Conservation (phyloP, 1,284 basidiomycete species). For the Ganoderma boninense region DNA sequence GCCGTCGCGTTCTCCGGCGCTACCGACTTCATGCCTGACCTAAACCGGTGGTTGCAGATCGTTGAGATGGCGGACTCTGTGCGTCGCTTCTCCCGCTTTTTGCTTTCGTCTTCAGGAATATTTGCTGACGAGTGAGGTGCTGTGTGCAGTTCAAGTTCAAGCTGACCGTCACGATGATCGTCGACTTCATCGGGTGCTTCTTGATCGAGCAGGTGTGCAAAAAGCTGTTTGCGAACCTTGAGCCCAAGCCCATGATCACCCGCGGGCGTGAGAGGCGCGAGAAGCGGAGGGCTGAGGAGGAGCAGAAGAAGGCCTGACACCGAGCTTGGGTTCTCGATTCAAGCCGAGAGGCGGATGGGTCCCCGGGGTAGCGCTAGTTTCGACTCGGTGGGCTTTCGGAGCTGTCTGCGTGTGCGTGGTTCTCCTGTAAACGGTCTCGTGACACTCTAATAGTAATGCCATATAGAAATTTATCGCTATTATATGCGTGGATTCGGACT, state of each 20-base stretch:
- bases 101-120: background rate
- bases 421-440: background rate
- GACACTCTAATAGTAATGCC: background rate
- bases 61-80: conserved; percentile 88
- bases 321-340: no score
- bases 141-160: conserved; percentile 77
- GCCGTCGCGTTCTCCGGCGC: conserved; percentile 93
- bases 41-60: conserved; percentile 97
- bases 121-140: background rate
- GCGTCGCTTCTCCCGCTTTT: conserved; percentile 41
- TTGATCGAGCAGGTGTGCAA: conserved; percentile 88
- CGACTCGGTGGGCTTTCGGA: background rate
- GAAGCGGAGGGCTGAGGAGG: conserved; percentile 30
- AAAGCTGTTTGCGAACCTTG: conserved; percentile 86
- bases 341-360: no score
- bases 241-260: conserved; percentile 87
- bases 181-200: conserved; percentile 92
- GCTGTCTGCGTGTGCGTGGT: no score
- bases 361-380: no score
- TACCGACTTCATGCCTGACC: conserved; percentile 93
- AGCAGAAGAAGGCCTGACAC: conserved; percentile 24
- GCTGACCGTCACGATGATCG: conserved; percentile 82
- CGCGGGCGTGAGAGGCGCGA: conserved; percentile 81
- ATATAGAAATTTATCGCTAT: background rate
- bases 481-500: no score